Evolutionary conservation across 2,329 filamentous ascomycete species (phyloP), one percentile per base, ranked within the genome.

Genomic region (Arthrobotrys sphaeroides): DNA sequence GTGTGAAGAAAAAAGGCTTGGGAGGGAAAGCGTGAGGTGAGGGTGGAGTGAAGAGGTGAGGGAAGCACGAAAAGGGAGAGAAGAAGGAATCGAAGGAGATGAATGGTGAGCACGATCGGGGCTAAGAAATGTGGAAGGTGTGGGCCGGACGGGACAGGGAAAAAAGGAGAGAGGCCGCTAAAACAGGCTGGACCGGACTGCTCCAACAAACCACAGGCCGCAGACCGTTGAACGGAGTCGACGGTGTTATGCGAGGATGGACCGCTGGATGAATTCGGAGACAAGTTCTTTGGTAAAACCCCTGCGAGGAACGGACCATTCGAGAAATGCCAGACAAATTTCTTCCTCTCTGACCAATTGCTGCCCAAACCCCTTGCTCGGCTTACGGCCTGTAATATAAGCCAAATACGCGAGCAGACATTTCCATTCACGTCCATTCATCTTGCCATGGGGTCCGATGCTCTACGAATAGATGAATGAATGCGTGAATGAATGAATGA

Each of bases 1-100:
- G 26, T 62, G 64, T 73, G 74, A 55, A 53, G 53, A 55, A 36
- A 55, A 55, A 55, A 24, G 51, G 31, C 49, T 57, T 72, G 77
- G 61, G 10, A 49, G 42, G 22, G 9, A n/a, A 49, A 75, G 80
- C 40, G 61, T 38, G 61, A 45, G 74, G 73, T 51, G 43, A 77
- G 62, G 51, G 76, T 59, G 76, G 75, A 77, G 65, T 68, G 53
- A 75, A 74, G 77, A 64, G 67, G 26, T 18, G 26, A 65, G 61
- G 70, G 55, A n/a, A 42, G 20, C 20, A 57, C 36, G 38, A 47
- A 47, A 60, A 68, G 36, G 49, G 51, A 55, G 62, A 55, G 24
- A 59, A 61, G 60, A 31, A 20, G 24, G 38, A 28, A 24, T 67
- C n/a, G n/a, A n/a, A n/a, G n/a, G n/a, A n/a, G n/a, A n/a, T n/a